Base-by-base conservation (phyloP, 306 rosid species). In the Cercis canadensis region DNA sequence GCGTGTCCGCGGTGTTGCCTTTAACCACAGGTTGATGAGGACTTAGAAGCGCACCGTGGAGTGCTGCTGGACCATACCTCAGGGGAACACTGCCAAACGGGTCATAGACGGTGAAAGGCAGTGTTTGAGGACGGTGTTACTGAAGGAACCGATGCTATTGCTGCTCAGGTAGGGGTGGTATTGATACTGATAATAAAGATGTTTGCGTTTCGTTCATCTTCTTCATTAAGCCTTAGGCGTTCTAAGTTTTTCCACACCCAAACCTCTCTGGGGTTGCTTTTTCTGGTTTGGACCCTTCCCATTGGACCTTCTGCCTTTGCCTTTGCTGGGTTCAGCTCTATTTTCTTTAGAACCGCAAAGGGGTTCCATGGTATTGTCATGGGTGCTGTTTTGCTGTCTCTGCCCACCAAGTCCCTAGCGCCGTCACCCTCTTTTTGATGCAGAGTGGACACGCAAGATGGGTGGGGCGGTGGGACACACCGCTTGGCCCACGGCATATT, bases 211-310 rank as follows among this genome's bases (percentile, higher is more conserved):
- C 80, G 12, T 60, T 41, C 62, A 81, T 69, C 41, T 83, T 82
- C 54, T 77, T 80, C 73, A 73, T 33, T 8, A 12, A 72, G 11
- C 60, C 98, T 80, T 16, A 93, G 62, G 14, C 75, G 78, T 34
- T 93, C 98, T n/a, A 4, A 87, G 78, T 67, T 87, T 78, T 0
- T 66, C 89, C 32, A 90, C 91, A 5, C 96, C 98, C 1, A 86
- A 60, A 0, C 97, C 99, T 74, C 99, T 77, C 69, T 87, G 96
- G 0, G 85, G 92, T 41, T 40, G 61, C 59, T 89, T 90, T 64
- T 87, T 86, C 46, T 62, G 76, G 72, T 32, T 75, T 8, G 80
- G 75, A 8, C 50, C 83, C 54, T 76, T 86, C 4, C 51, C 72
- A 41, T 45, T 45, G 7, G 81, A 19, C 39, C 54, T 85, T 13